These are phyloP conservation scores for Pleurozium schreberi DNA, from an alignment of 225 moss, liverwort and hornwort genomes.

Conservation along the genomic window DNA sequence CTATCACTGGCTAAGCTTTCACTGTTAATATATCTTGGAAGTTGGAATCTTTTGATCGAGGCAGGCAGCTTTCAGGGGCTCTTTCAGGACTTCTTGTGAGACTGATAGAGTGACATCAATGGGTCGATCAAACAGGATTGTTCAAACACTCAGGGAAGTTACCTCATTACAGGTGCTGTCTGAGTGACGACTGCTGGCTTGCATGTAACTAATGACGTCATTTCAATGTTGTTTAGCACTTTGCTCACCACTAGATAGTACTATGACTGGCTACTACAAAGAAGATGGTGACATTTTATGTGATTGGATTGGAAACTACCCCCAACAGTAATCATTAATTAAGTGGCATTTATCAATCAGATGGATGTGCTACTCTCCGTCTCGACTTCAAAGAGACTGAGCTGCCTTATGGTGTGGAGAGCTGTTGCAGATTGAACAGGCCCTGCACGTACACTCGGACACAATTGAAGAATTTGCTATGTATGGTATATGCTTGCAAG, in stretches of 20 bases:
- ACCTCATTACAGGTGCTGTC: neutral
- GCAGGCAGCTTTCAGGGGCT: constrained; percentile 2
- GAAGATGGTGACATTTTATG: neutral
- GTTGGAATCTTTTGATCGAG: neutral
- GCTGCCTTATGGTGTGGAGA: neutral
- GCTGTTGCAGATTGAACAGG: neutral
- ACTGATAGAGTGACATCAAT: neutral
- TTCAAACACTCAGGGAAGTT: too few species aligned
- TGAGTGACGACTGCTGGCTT: neutral
- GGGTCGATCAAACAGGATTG: neutral
- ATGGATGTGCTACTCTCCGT: neutral
- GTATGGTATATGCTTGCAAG: neutral
- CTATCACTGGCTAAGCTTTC: neutral
- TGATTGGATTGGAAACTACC: neutral
- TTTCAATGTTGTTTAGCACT: neutral
- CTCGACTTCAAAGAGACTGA: neutral
- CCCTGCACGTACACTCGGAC: neutral
- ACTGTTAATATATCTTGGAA: neutral
- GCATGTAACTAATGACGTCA: neutral
- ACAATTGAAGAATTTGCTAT: neutral
- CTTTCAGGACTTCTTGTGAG: neutral
- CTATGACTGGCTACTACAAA: accelerated
- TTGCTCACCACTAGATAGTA: neutral
- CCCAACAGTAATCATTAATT: neutral
- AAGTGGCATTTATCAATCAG: neutral